Evolutionary conservation across 371 early-diverging fungal species (phyloP), one percentile per base, ranked within the genome.

Genomic region (Rhizopus sp.): DNA sequence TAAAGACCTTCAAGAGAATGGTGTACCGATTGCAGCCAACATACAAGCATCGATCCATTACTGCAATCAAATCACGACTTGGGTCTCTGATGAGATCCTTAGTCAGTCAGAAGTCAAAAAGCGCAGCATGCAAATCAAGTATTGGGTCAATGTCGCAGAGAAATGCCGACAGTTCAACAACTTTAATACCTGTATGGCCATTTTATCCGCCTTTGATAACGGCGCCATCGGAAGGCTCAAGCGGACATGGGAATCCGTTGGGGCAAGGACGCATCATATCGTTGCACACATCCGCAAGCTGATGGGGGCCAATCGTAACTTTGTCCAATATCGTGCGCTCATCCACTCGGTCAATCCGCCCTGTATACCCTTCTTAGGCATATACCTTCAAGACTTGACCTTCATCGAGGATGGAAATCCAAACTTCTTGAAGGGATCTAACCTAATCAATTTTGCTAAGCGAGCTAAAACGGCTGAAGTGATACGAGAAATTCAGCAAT

Each of bases 351-450:
- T 89, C 49, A 90, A 91, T 63, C 96, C 95, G 29, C 96, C 96
- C 0, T 94, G 94, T 63, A 89, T 97, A 10, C 98, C 98, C 0
- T 96, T 93, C 72, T 80, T 97, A 35, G 94, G 91, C 32, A 82
- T 88, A 34, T 93, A 91, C 62, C 77, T 95, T 37, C 93, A 91
- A 55, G 96, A 95, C 62, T 68, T 96, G 61, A 93, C 94, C 44
- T 95, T 96, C 72, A 89, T 96, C 46, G 93, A 94, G 62, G 93
- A 93, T 47, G 96, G 96, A 23, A 95, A 93, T 77, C 79, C 88
- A n/a, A 89, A 93, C 64, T 81, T 77, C 53, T 64, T 93, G 34
- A 73, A 75, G 60, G 73, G 81, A 64, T 73, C 72, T 6, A 74
- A 79, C 34, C 70, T 92, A 49, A 92, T 97, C 79, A 97, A 97